Percentiles rank a stretch among this genome's conserved stretches.
These are phyloP conservation scores for Yamadazyma jaroonii DNA, from an alignment of 1,139 yeast genomes.

Conservation along the genomic window DNA sequence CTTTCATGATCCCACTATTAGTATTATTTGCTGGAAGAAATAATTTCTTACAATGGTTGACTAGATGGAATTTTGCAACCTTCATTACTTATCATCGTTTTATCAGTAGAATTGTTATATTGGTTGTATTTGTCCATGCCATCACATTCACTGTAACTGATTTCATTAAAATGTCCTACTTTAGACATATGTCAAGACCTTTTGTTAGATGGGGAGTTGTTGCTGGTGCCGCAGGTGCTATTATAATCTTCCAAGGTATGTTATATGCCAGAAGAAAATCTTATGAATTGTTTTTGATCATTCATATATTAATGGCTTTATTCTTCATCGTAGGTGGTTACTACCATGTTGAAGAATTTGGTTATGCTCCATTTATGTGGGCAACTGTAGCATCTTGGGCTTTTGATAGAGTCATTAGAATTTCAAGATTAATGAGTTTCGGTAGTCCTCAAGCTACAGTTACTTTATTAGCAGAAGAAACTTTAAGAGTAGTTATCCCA, in stretches of 20 bases:
- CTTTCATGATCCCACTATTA: constrained; percentile 23
- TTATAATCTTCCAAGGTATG: constrained; percentile 34
- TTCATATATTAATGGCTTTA: constrained; percentile 38
- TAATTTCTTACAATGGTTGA: constrained; percentile 30
- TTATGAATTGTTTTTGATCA: constrained; percentile 37
- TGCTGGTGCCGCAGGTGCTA: constrained; percentile 30
- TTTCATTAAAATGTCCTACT: constrained; percentile 15
- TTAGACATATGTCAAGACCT: constrained; percentile 22
- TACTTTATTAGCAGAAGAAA: constrained; percentile 33
- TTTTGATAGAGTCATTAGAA: constrained; percentile 34
- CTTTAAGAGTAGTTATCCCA: constrained; percentile 37
- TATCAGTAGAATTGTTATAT: constrained; percentile 24
- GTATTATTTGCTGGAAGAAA: constrained; percentile 33
- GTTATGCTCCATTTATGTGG: constrained; percentile 34
- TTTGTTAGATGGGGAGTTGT: constrained; percentile 51
- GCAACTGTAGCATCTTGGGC: constrained; percentile 41
- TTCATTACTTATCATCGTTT: constrained; percentile 30
- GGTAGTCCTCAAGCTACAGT: constrained; percentile 37
- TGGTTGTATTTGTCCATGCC: constrained; percentile 24
- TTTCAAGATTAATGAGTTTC: constrained; percentile 26
- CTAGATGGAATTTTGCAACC: constrained; percentile 30
- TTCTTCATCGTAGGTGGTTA: constrained; percentile 38
- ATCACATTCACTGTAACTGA: constrained; percentile 19
- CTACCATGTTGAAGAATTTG: constrained; percentile 32
- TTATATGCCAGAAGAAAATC: constrained; percentile 33